Evolutionary conservation across 768 basidiomycete genomes (phyloP), one percentile per base, ranked within the genome.

Genomic region (Kwoniella sp.): DNA sequence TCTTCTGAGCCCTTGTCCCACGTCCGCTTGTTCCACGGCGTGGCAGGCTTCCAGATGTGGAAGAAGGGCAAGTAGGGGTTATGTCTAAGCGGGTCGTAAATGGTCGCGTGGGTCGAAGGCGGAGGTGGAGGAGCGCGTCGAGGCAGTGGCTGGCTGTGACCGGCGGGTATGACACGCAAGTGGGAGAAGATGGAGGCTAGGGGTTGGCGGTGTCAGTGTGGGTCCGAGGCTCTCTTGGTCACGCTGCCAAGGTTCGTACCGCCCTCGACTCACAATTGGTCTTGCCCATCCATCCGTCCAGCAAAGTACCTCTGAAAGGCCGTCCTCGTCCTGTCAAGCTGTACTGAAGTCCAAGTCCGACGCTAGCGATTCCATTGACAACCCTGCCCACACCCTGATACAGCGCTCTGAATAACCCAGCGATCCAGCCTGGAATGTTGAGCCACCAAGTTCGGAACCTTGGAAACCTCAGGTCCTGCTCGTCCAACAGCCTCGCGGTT

Each of bases 31-130:
- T 68, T 67, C 67, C 69, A 93, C 7, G 86, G 79, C 0, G 89
- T 88, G 6, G 83, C 83, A 2, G 93, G 93, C 67, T 93, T 95
- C 77, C 92, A 93, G 3, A 89, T 78, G 65, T 95, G 86, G 73
- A 80, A 98, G 76, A 95, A 96, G 3, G 89, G 80, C 44, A 81
- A 77, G 70, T 92, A 96, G 0, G 86, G 85, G 50, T 73, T 72
- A 25, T 22, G 26, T 3, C 14, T 31, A 5, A 67, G 44, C 27
- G 54, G 49, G 8, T 50, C 46, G 41, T 67, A 69, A 3, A 50
- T 56, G 22, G 48, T 34, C 36, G 54, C 26, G 5, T 28, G 12
- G 43, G 60, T 40, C 26, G 37, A 12, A 7, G 57, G 28, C 42
- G 60, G 32, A 31, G 47, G 31, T 19, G 57, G 29, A 6, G 33